phyloP scores from a whole-genome alignment of 768 basidiomycete species.

The Leccinum boreale region DNA sequence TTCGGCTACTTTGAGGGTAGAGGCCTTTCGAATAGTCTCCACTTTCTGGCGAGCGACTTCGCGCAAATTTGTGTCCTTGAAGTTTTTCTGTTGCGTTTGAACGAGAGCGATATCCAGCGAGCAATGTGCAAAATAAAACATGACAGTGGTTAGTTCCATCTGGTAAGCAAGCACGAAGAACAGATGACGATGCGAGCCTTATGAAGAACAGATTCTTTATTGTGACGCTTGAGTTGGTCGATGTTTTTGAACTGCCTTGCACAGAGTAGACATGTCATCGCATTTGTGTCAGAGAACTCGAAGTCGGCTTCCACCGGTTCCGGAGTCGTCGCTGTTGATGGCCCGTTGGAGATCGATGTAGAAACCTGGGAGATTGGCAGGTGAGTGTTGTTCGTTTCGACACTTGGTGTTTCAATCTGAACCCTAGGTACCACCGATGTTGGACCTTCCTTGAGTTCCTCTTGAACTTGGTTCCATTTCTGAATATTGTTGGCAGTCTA shows the following conservation, averaged over 20 bases:
- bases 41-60: constrained; percentile 74
- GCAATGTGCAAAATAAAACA: constrained; percentile 15
- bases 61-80: constrained; percentile 65
- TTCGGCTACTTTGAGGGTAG: constrained; percentile 23
- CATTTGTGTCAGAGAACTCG: constrained; percentile 75
- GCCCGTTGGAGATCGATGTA: constrained; percentile 12
- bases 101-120: not conserved
- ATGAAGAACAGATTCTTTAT: constrained; percentile 91
- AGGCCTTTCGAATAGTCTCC: constrained; percentile 39
- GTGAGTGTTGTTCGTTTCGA: constrained; percentile 5
- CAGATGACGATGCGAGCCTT: constrained; percentile 64
- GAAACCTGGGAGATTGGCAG: constrained; percentile 5
- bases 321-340: constrained; percentile 34
- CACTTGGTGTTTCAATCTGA: constrained; percentile 4
- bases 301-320: constrained; percentile 58
- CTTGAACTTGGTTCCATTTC: constrained; percentile 97
- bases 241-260: constrained; percentile 87
- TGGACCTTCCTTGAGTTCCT: constrained; percentile 63
- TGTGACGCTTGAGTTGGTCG: constrained; percentile 86
- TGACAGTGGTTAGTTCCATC: constrained; percentile 31
- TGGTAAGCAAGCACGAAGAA: constrained; percentile 19
- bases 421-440: constrained; percentile 23
- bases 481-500: constrained; percentile 88
- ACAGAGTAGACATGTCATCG: constrained; percentile 85
- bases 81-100: constrained; percentile 68